Evolutionary conservation across 495 filamentous ascomycete species (phyloP).

Genomic region (Glonium stellatum): DNA sequence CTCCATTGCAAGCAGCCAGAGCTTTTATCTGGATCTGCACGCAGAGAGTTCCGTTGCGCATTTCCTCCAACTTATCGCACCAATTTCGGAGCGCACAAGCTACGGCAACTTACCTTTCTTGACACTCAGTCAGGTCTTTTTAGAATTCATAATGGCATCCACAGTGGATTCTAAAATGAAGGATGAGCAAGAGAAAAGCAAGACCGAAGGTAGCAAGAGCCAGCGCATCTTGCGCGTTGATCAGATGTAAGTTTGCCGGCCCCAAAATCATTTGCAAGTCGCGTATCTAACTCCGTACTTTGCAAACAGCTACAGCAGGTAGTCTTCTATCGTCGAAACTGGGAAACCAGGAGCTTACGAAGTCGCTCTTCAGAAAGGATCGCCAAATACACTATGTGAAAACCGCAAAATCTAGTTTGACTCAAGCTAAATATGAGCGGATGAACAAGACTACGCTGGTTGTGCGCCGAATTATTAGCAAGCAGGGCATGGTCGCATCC

Average conservation of each 20-base stretch:
- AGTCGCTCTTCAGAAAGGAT: slow-evolving; percentile 6
- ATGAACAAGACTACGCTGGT: slow-evolving; percentile 20
- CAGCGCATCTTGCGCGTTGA: slow-evolving; percentile 3
- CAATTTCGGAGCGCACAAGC: too few relatives aligned
- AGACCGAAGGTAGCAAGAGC: not conserved
- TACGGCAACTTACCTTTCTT: too few relatives aligned
- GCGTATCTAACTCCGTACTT: not conserved
- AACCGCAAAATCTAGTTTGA: slow-evolving; percentile 7
- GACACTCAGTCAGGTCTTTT: too few relatives aligned
- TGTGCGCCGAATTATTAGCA: slow-evolving; percentile 25
- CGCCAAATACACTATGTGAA: slow-evolving; percentile 12
- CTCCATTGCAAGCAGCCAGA: too few relatives aligned
- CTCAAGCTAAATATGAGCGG: slow-evolving; percentile 5
- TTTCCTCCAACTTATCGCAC: too few relatives aligned
- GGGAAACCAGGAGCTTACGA: not conserved
- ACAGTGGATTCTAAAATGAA: not conserved
- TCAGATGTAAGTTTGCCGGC: not conserved
- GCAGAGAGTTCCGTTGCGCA: too few relatives aligned
- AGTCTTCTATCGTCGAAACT: not conserved
- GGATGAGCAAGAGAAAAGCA: not conserved
- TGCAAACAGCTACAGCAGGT: not conserved
- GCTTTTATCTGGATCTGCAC: too few relatives aligned
- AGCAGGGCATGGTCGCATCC: slow-evolving; percentile 21
- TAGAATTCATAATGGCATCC: not conserved
- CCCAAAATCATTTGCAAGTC: not conserved